These are phyloP conservation scores for Cryptosporidium ryanae DNA, from an alignment of 169 alveolate species.

Conservation along the genomic window DNA sequence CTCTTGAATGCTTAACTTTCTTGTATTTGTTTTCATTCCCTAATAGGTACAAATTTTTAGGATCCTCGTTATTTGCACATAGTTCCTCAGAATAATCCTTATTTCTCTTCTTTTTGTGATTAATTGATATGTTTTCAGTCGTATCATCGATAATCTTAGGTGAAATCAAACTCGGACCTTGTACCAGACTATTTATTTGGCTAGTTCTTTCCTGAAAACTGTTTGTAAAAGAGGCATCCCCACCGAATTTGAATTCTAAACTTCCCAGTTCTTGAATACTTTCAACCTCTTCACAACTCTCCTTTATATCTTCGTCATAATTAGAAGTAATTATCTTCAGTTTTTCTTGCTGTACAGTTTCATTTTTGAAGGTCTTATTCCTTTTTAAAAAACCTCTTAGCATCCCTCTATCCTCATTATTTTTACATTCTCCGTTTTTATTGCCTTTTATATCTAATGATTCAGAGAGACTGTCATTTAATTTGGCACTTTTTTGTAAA, in stretches of 20 bases:
- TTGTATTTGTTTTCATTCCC: background rate
- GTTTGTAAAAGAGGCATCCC: background rate
- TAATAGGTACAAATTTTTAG: background rate
- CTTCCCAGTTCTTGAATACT: slow-evolving; percentile 1
- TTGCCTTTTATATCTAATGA: background rate
- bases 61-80: background rate
- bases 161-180: slow-evolving; percentile 22
- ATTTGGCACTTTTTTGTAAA: slow-evolving; percentile 30
- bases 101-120: slow-evolving; percentile 41
- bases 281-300: slow-evolving; percentile 22
- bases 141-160: slow-evolving; percentile 11
- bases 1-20: slow-evolving; percentile 28
- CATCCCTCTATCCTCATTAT: background rate
- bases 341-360: background rate
- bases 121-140: background rate
- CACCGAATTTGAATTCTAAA: slow-evolving; percentile 44
- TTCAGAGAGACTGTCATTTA: slow-evolving; percentile 8
- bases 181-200: slow-evolving; percentile 11
- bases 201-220: background rate
- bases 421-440: background rate
- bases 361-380: background rate
- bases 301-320: background rate
- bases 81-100: slow-evolving; percentile 15
- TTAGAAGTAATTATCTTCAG: background rate
- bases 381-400: slow-evolving; percentile 41